Percentiles rank a stretch among this genome's conserved stretches.
phyloP scores from a whole-genome alignment of 805 yeast species.

The Saccharomycopsis oosterbeekiorum region DNA sequence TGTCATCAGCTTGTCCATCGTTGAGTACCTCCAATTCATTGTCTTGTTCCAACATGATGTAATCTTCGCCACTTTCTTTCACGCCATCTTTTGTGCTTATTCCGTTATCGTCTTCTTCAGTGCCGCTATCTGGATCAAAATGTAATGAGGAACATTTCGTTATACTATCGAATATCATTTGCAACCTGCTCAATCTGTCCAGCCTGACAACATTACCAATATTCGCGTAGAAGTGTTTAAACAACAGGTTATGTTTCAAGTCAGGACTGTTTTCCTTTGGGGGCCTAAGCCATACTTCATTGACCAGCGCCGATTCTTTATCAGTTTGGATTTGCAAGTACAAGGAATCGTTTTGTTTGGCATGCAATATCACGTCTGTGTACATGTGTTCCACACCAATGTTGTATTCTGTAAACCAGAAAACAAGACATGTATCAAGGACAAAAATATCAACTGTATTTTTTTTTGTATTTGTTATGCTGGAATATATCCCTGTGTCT shows the following conservation, averaged over 20 bases:
- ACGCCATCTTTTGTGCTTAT: neutral
- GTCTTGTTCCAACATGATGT: neutral
- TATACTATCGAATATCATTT: constrained; percentile 29
- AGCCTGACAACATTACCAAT: constrained; percentile 19
- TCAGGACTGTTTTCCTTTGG: neutral
- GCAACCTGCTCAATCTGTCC: constrained; percentile 32
- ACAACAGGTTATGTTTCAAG: neutral
- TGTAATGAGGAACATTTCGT: constrained; percentile 25
- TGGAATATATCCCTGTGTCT: neutral
- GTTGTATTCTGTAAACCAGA: constrained; percentile 29
- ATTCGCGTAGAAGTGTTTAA: constrained; percentile 28
- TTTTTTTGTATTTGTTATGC: neutral
- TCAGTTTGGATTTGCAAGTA: constrained; percentile 16
- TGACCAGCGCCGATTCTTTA: neutral
- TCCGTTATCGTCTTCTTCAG: neutral
- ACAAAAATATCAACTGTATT: constrained; percentile 29
- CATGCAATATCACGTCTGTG: constrained; percentile 20
- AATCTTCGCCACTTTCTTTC: neutral
- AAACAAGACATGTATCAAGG: constrained; percentile 27
- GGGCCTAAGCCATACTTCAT: constrained; percentile 8
- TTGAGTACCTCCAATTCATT: constrained; percentile 5
- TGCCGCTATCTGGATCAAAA: constrained; percentile 14
- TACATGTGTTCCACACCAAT: constrained; percentile 31
- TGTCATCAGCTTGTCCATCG: constrained; percentile 17
- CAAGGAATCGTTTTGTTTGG: constrained; percentile 17